Percentiles rank a stretch among this genome's conserved stretches.
Conservation (phyloP, 2,329 filamentous ascomycete genomes). For the Dactylonectria estremocensis region DNA sequence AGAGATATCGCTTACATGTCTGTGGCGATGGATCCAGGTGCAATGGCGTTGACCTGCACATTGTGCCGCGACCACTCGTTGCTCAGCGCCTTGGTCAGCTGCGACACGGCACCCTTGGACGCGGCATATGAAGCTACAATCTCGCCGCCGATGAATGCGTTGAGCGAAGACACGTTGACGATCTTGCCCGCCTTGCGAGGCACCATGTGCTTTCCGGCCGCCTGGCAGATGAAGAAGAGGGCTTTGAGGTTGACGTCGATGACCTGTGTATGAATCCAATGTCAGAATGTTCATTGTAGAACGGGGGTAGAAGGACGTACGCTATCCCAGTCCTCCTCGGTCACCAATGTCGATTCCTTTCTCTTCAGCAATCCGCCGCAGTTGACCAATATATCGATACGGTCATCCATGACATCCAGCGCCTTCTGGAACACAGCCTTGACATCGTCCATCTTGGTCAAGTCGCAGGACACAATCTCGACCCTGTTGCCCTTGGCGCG, state of each 20-base stretch:
- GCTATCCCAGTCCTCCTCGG: conserved; percentile 28
- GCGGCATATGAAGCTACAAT: conserved; percentile 19
- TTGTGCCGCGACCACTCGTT: conserved; percentile 31
- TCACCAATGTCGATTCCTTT: conserved; percentile 1
- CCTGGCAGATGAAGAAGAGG: conserved; percentile 29
- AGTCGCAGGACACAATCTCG: conserved; percentile 16
- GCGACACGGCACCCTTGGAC: conserved; percentile 30
- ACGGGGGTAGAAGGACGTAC: not conserved
- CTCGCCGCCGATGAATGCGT: conserved; percentile 26
- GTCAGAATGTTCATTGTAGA: not conserved
- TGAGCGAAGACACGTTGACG: conserved; percentile 27
- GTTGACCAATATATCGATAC: conserved; percentile 30
- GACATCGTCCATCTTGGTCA: conserved; percentile 20
- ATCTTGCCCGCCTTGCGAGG: conserved; percentile 27
- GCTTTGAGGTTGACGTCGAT: conserved; percentile 29
- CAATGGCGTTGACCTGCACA: conserved; percentile 33
- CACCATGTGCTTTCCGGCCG: conserved; percentile 27
- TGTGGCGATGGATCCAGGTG: conserved; percentile 23
- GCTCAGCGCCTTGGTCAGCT: conserved; percentile 31
- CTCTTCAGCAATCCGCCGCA: conserved; percentile 25
- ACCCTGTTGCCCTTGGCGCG: conserved; percentile 8
- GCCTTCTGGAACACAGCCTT: conserved; percentile 26
- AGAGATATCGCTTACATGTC: conserved; percentile 22
- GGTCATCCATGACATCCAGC: conserved; percentile 18
- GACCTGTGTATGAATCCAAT: conserved; percentile 7